phyloP scores from a whole-genome alignment of 805 yeast genomes.

The Barnettozyma wickerhamii region DNA sequence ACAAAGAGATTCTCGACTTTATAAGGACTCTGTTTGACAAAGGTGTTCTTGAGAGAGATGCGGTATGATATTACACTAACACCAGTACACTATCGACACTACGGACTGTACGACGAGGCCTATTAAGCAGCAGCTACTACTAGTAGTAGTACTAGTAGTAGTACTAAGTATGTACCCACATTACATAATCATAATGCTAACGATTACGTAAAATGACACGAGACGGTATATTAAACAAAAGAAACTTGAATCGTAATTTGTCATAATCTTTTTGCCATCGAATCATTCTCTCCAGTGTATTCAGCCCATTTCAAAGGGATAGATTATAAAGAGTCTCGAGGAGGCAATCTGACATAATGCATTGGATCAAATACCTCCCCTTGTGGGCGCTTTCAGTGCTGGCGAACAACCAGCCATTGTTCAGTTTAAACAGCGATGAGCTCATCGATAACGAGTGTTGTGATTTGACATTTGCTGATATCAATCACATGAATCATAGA shows the following conservation, averaged over 20 bases:
- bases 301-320: too few species aligned
- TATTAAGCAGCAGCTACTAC: too few species aligned
- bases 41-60: neutral
- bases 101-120: too few species aligned
- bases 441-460: constrained; percentile 27
- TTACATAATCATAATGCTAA: too few species aligned
- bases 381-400: constrained; percentile 1
- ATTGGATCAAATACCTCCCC: constrained; percentile 4
- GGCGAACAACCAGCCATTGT: constrained; percentile 12
- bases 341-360: neutral
- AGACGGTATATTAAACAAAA: constrained; percentile 3
- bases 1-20: constrained; percentile 35
- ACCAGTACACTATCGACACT: too few species aligned
- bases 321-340: neutral
- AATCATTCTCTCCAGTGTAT: too few species aligned
- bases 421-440: constrained; percentile 15
- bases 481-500: constrained; percentile 45
- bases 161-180: too few species aligned
- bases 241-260: too few species aligned
- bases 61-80: too few species aligned
- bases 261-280: too few species aligned
- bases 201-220: constrained; percentile 8
- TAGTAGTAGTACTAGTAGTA: too few species aligned
- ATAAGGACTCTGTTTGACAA: constrained; percentile 30
- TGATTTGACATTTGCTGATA: constrained; percentile 40